Evolutionary conservation across 352 stramenopile species (phyloP).

Genomic region (Pythium brachiatum): DNA sequence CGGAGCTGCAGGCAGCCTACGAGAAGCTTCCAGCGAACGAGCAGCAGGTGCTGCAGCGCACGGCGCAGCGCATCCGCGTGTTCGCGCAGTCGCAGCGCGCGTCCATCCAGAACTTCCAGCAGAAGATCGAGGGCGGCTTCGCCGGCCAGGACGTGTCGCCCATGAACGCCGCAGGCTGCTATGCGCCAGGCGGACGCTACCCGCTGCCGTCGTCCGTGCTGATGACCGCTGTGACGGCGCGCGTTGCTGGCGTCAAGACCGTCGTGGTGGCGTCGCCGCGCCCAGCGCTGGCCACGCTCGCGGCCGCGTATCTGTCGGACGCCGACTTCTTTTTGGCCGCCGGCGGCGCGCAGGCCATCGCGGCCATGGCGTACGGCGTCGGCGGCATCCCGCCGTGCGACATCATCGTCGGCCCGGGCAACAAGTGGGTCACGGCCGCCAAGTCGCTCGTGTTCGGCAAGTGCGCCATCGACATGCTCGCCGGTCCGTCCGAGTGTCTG

Average conservation of each 20-base stretch:
- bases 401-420: conserved; percentile 98
- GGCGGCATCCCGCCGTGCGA: conserved; percentile 91
- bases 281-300: conserved; percentile 91
- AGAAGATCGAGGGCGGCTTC: conserved; percentile 93
- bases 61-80: conserved; percentile 82
- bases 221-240: conserved; percentile 96
- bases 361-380: conserved; percentile 95
- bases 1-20: conserved; percentile 84
- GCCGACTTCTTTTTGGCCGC: conserved; percentile 87
- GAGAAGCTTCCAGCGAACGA: conserved; percentile 67
- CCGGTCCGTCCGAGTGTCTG: conserved; percentile 97
- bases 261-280: conserved; percentile 95
- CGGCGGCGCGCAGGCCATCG: conserved; percentile 90
- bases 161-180: conserved; percentile 92
- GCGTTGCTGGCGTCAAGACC: conserved; percentile 91
- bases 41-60: conserved; percentile 84
- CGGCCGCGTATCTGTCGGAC: conserved; percentile 91
- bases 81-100: conserved; percentile 94
- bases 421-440: conserved; percentile 98
- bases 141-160: conserved; percentile 91
- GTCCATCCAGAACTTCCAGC: conserved; percentile 91
- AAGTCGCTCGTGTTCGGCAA: conserved; percentile 97
- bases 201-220: conserved; percentile 96
- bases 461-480: conserved; percentile 99
- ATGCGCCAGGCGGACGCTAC: conserved; percentile 97